Conservation (phyloP, 768 basidiomycete genomes). For the Boletus tomentosulus region DNA sequence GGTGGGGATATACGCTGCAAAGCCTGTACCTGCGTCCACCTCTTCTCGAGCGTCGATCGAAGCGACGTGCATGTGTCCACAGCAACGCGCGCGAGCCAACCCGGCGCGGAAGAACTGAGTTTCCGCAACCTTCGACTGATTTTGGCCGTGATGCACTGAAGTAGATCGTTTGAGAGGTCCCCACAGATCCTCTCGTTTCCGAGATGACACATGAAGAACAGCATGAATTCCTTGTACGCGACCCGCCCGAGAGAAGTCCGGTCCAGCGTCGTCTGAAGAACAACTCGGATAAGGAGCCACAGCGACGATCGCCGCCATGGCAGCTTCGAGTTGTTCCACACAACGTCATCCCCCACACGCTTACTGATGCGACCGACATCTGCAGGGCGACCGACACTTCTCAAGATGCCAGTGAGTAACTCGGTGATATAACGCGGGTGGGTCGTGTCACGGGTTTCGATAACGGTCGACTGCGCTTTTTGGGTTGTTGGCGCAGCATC, state of each 20-base stretch:
- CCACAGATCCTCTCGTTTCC: background rate
- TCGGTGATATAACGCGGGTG: no score
- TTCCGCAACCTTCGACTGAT: constrained; percentile 36
- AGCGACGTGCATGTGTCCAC: constrained; percentile 11
- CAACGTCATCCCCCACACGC: background rate
- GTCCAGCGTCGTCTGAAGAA: background rate
- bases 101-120: constrained; percentile 18
- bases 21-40: constrained; percentile 33
- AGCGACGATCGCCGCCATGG: constrained; percentile 50
- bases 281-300: constrained; percentile 48
- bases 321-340: constrained; percentile 35
- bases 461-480: constrained; percentile 33
- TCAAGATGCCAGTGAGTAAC: no score
- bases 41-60: background rate
- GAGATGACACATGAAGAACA: no score
- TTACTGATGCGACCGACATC: no score
- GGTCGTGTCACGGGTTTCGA: constrained; percentile 21
- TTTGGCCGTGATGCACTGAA: constrained; percentile 38
- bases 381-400: no score
- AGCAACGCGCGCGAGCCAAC: constrained; percentile 9
- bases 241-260: no score
- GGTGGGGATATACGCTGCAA: constrained; percentile 21
- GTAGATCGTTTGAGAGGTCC: constrained; percentile 29
- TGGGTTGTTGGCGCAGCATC: constrained; percentile 32
- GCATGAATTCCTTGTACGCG: no score